These are phyloP conservation scores for Fusarium brevicatenulatum DNA, from an alignment of 2,329 filamentous ascomycete species.

Conservation along the genomic window DNA sequence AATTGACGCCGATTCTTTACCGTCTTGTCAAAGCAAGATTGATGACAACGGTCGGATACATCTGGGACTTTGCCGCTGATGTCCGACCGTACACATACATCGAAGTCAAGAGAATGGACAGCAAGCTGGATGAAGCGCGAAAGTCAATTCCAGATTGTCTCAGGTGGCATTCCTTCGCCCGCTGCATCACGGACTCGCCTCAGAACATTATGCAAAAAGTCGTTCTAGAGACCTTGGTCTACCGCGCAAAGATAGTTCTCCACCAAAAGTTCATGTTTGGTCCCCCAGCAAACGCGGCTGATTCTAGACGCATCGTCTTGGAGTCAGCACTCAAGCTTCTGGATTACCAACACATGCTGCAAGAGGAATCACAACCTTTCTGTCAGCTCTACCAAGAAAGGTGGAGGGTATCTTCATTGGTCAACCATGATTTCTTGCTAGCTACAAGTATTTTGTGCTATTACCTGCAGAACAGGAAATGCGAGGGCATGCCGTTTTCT, in stretches of 20 bases:
- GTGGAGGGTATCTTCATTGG: constrained; percentile 5
- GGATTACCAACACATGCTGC: constrained; percentile 5
- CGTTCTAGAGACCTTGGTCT: neutral
- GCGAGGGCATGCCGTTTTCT: neutral
- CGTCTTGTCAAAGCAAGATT: constrained; percentile 16
- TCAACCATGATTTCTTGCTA: constrained; percentile 5
- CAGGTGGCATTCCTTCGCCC: constrained; percentile 7
- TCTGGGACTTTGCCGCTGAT: constrained; percentile 12
- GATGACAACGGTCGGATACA: neutral
- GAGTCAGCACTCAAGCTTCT: constrained; percentile 16
- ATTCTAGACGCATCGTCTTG: constrained; percentile 2
- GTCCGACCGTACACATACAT: neutral
- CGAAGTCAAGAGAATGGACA: constrained; percentile 11
- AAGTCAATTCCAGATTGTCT: constrained; percentile 4
- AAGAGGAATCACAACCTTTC: constrained; percentile 3
- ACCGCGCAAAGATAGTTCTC: constrained; percentile 9
- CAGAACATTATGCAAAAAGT: constrained; percentile 13
- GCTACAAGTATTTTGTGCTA: neutral
- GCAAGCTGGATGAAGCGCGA: neutral
- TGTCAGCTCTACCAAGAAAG: constrained; percentile 15
- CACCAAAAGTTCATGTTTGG: constrained; percentile 13
- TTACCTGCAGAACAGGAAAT: neutral
- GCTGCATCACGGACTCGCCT: constrained; percentile 4
- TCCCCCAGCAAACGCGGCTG: rapidly evolving
- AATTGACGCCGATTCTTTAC: constrained; percentile 4